Percentiles rank a stretch among this genome's conserved stretches.
Evolutionary conservation across 228 moss, liverwort and hornwort species (phyloP).

Genomic region (Sphagnum magellanicum): DNA sequence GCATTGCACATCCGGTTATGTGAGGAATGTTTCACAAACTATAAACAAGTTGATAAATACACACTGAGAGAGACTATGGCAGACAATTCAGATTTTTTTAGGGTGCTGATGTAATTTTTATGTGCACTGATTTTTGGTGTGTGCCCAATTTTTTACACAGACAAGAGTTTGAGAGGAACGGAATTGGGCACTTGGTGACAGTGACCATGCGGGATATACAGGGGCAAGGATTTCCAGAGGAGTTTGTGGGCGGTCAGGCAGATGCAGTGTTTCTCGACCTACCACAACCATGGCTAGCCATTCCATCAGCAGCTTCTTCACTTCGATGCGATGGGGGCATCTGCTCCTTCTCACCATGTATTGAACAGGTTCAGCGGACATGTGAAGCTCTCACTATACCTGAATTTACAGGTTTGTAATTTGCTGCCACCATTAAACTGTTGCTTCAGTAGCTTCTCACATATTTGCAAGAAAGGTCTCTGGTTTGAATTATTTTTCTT

Average conservation of each 20-base stretch:
- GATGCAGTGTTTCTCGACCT: constrained; percentile 88
- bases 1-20: no score
- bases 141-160: constrained; percentile 20
- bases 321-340: constrained; percentile 65
- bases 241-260: constrained; percentile 42
- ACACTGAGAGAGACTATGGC: no score
- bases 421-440: not conserved
- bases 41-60: no score
- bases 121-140: not conserved
- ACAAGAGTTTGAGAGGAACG: constrained; percentile 75
- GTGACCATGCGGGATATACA: constrained; percentile 84
- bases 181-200: constrained; percentile 57
- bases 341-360: constrained; percentile 97
- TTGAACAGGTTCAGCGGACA: constrained; percentile 91
- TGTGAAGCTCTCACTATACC: constrained; percentile 60
- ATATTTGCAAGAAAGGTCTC: not conserved
- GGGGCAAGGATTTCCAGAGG: constrained; percentile 83
- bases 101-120: not conserved
- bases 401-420: constrained; percentile 42
- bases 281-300: constrained; percentile 93
- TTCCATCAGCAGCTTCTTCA: constrained; percentile 65
- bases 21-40: no score
- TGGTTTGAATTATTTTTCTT: not conserved
- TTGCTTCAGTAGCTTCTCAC: not conserved
- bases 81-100: not conserved